Evolutionary conservation across 1,284 basidiomycete species (phyloP).

Genomic region (Heterobasidion occidentale): DNA sequence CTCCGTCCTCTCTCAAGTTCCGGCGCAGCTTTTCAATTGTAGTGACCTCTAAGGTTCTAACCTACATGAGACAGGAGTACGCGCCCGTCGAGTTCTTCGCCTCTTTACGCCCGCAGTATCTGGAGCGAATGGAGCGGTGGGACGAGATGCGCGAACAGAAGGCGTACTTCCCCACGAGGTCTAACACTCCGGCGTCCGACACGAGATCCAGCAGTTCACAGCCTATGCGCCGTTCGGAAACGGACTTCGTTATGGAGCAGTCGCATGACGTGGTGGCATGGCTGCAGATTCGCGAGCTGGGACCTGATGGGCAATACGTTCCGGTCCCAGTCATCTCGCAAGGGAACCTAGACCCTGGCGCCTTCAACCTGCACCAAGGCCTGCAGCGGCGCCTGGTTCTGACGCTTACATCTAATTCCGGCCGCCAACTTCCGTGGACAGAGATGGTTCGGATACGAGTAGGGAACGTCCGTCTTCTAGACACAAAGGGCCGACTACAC

Average conservation of each 20-base stretch:
- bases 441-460: constrained; percentile 72
- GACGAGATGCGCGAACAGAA: constrained; percentile 79
- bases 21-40: constrained; percentile 75
- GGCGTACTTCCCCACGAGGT: constrained; percentile 15
- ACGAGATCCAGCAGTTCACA: constrained; percentile 34
- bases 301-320: constrained; percentile 75
- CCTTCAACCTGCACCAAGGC: constrained; percentile 88
- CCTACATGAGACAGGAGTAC: constrained; percentile 68
- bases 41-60: constrained; percentile 64
- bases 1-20: constrained; percentile 74
- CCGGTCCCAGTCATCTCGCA: constrained; percentile 80
- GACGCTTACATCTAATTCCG: constrained; percentile 81
- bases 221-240: constrained; percentile 82
- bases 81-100: constrained; percentile 88
- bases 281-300: constrained; percentile 84
- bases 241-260: constrained; percentile 85
- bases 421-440: constrained; percentile 82
- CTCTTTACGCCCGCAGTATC: constrained; percentile 68
- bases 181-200: constrained; percentile 16
- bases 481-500: constrained; percentile 75
- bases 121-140: constrained; percentile 86
- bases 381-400: constrained; percentile 81
- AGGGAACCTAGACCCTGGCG: constrained; percentile 76
- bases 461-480: constrained; percentile 80
- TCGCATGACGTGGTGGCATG: constrained; percentile 84